These are phyloP conservation scores for Starmera stellimalicola DNA, from an alignment of 1,139 yeast species.

Conservation along the genomic window DNA sequence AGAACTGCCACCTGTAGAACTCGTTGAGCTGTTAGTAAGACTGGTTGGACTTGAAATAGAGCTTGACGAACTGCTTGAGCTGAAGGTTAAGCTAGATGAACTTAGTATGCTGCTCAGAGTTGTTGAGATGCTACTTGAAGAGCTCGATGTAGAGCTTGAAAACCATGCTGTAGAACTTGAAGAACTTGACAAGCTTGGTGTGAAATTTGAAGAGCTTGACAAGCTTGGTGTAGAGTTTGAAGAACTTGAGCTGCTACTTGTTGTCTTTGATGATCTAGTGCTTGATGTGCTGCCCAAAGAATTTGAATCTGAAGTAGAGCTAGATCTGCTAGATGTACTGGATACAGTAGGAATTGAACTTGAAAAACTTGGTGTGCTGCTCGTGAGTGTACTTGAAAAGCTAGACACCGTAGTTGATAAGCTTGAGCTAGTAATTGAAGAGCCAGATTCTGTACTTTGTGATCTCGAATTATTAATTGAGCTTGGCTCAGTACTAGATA, in stretches of 20 bases:
- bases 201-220: too few relatives aligned
- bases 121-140: too few relatives aligned
- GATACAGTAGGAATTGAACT: not conserved
- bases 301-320: not conserved
- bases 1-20: not conserved
- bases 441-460: not conserved
- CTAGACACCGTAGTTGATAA: not conserved
- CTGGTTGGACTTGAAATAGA: not conserved
- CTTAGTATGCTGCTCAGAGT: too few relatives aligned
- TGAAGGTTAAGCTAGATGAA: too few relatives aligned
- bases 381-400: not conserved
- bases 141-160: too few relatives aligned
- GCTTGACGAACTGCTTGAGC: not conserved
- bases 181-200: too few relatives aligned
- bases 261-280: not conserved
- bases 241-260: not conserved
- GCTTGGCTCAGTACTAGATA: not conserved
- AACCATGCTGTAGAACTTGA: too few relatives aligned
- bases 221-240: not conserved
- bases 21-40: not conserved
- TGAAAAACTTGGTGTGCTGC: not conserved
- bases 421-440: not conserved
- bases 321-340: too few relatives aligned
- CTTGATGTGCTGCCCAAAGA: not conserved
- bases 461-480: constrained; percentile 1